phyloP scores from a whole-genome alignment of 2,329 filamentous ascomycete genomes.

The Teratosphaeria pseudoeucalypti region DNA sequence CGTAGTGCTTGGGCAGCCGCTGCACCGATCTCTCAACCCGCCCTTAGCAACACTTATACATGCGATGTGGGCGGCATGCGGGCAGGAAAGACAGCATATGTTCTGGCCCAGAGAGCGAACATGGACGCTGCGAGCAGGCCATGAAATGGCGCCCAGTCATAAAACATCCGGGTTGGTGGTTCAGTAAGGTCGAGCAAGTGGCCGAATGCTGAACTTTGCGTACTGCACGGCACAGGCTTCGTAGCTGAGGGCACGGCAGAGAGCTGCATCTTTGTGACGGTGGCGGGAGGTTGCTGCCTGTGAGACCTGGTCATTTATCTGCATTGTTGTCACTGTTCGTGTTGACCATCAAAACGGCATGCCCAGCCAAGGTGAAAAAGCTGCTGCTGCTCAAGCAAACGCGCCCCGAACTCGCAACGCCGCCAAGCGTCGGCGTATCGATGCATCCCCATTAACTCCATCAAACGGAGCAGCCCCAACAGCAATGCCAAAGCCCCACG shows the following conservation, averaged over 20 bases:
- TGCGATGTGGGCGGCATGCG: neutral
- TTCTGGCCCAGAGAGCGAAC: neutral
- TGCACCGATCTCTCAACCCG: too few species aligned
- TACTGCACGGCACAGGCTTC: neutral
- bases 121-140: neutral
- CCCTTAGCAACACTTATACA: neutral
- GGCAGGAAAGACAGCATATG: neutral
- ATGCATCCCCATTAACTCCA: neutral
- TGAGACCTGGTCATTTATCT: neutral
- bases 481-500: neutral
- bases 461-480: neutral
- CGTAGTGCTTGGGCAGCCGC: too few species aligned
- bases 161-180: neutral
- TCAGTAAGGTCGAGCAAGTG: neutral
- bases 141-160: neutral
- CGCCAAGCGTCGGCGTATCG: neutral
- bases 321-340: neutral
- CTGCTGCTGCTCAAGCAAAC: neutral
- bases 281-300: neutral
- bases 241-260: neutral
- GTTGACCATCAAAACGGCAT: neutral
- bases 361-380: neutral
- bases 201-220: neutral
- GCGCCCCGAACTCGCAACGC: neutral
- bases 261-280: neutral